Evolutionary conservation across 352 stramenopile genomes (phyloP), one percentile per base, ranked within the genome.

Genomic region (Phytophthora kernoviae): DNA sequence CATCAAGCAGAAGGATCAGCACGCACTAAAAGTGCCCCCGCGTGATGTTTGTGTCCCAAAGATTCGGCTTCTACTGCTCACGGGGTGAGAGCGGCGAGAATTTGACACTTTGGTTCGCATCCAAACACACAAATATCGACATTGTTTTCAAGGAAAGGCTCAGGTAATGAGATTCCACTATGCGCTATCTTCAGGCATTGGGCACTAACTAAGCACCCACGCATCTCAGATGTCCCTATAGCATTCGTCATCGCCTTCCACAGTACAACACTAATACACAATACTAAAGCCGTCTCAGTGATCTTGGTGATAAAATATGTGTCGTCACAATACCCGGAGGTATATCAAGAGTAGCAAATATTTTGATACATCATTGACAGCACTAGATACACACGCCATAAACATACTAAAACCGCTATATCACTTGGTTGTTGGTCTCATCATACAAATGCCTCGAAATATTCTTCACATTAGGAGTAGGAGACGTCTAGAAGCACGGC

Each of bases 391-490:
- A 63, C 21, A 72, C 17, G 67, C 4, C 5, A 58, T 40, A 70
- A 45, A 33, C 40, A 65, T 54, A 21, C 34, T 7, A 30, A 30
- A 30, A 30, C 3, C 6, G 6, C 24, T 30, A 3, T 3, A 30
- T 30, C 24, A 20, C 5, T 18, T n/a, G 41, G 26, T 58, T 51
- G 34, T 54, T 26, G 80, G 73, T 91, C 83, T 92, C 86, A 93
- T 94, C 86, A 94, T 94, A 94, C 86, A 94, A 94, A 94, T 94
- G 86, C 86, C 86, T 94, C 86, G 86, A 83, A n/a, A 84, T 92
- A 68, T 68, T 91, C 81, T 85, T 94, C 85, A 94, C 81, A 72
- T 87, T 62, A 56, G 77, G 78, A 84, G 58, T 79, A 58, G 22
- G 62, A 80, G 66, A 48, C 57, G 54, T 69, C 68, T 82, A 36